Percentiles rank a stretch among this genome's conserved stretches.
These are phyloP conservation scores for Pythium biforme DNA, from an alignment of 352 stramenopile genomes.

Conservation along the genomic window DNA sequence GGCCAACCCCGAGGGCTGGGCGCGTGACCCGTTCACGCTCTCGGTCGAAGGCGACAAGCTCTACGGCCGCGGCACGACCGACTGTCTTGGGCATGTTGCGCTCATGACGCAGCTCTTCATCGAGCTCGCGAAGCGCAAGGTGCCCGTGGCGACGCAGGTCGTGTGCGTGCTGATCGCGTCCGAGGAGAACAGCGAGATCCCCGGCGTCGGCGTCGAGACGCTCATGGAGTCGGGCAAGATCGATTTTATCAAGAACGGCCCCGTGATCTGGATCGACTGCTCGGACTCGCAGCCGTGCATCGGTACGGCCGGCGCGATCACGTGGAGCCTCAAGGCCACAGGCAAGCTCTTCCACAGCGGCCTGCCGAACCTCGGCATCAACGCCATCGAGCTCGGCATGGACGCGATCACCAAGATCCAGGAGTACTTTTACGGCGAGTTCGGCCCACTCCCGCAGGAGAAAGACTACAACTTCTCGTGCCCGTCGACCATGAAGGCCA, in stretches of 20 bases:
- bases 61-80: slow-evolving; percentile 90
- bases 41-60: slow-evolving; percentile 90
- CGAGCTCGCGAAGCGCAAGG: slow-evolving; percentile 72
- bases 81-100: slow-evolving; percentile 92
- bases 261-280: slow-evolving; percentile 92
- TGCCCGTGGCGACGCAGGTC: slow-evolving; percentile 74
- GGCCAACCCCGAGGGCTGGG: slow-evolving; percentile 90
- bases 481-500: slow-evolving; percentile 86
- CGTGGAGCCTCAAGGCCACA: slow-evolving; percentile 89
- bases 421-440: slow-evolving; percentile 89
- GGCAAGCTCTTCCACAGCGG: slow-evolving; percentile 93
- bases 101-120: slow-evolving; percentile 86
- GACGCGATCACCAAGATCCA: slow-evolving; percentile 86
- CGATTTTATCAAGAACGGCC: slow-evolving; percentile 91
- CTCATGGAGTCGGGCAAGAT: slow-evolving; percentile 88
- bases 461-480: slow-evolving; percentile 91
- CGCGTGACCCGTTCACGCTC: slow-evolving; percentile 86
- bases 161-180: slow-evolving; percentile 90
- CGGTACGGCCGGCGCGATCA: slow-evolving; percentile 83
- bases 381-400: slow-evolving; percentile 87
- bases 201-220: slow-evolving; percentile 86
- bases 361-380: slow-evolving; percentile 88
- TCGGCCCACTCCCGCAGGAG: slow-evolving; percentile 79
- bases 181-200: slow-evolving; percentile 83
- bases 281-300: slow-evolving; percentile 92